Evolutionary conservation across 2,329 filamentous ascomycete species (phyloP), one percentile per base, ranked within the genome.

Genomic region (Fusarium coffeatum): DNA sequence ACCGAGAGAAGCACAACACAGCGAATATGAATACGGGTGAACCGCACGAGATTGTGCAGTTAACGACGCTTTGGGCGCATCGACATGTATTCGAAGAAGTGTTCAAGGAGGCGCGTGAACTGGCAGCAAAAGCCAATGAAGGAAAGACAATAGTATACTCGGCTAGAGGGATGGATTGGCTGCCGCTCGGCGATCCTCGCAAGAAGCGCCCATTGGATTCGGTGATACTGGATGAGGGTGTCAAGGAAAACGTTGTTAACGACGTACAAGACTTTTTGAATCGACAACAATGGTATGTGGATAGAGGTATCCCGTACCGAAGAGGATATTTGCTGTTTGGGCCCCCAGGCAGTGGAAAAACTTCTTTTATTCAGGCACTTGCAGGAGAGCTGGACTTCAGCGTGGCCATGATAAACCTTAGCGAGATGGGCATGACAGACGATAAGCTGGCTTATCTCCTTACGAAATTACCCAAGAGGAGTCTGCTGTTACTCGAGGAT

Each of bases 111-210:
- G 95, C 96, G 6, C 93, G 97, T 76, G 84, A 87, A 20, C 86
- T 98, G 63, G 94, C 94, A 3, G 87, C 89, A 34, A 89, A 90
- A 74, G 91, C 92, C 37, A 91, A 93, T 58, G 93, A 98, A 79
- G 96, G 96, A 25, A 98, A 97, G 82, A 99, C 95, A 0, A 87
- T 93, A 13, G 94, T 99, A 57, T 98, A 96, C 80, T 94, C 93
- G 25, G 91, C 93, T 23, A 89, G 93, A 78, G 92, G 92, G 28
- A 91, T 93, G 70, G 90, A 93, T 69, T 99, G 96, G 96, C 86
- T 89, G 63, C 89, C 88, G 15, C 92, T 98, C 72, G 96, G 96
- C 11, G 89, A 94, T 68, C 89, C 96, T 25, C 89, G 94, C 71
- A 89, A 92, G 71, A 98, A 98, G 81, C 86, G 96, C 34, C 95